Conservation (phyloP, 257 asterid genomes). For the Nyctanthes arbortristis region DNA sequence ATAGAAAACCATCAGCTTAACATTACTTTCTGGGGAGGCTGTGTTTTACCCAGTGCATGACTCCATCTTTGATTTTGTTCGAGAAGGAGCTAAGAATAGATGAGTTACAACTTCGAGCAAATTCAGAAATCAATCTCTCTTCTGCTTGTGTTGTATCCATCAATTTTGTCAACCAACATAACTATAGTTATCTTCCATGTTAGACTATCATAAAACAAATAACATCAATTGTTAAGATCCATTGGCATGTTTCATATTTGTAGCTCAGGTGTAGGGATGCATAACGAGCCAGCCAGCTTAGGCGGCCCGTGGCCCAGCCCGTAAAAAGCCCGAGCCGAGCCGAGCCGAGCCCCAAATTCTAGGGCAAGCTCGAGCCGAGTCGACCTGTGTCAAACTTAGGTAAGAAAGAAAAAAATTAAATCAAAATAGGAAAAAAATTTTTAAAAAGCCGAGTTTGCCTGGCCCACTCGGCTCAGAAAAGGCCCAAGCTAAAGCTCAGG, state of each 20-base stretch:
- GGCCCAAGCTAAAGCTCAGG: too few species aligned
- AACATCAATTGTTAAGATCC: neutral
- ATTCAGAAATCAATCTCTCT: slow-evolving; percentile 61
- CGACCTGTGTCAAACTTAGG: too few species aligned
- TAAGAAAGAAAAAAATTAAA: too few species aligned
- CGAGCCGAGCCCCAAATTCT: too few species aligned
- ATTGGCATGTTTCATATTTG: neutral
- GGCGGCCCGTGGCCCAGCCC: too few species aligned
- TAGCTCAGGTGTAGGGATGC: neutral
- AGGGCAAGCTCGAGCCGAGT: too few species aligned
- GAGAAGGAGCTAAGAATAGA: slow-evolving; percentile 16
- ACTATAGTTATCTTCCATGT: slow-evolving; percentile 86
- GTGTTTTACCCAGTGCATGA: slow-evolving; percentile 80
- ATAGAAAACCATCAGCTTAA: slow-evolving; percentile 11
- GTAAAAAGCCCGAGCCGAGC: too few species aligned
- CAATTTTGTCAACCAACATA: slow-evolving; percentile 78
- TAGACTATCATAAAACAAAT: slow-evolving; percentile 49
- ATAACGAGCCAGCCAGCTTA: too few species aligned
- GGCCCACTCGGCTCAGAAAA: too few species aligned
- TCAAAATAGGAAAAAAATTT: slow-evolving; percentile 42
- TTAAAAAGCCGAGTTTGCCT: too few species aligned
- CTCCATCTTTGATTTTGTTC: slow-evolving; percentile 31
- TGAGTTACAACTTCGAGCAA: slow-evolving; percentile 29
- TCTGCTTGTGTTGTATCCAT: slow-evolving; percentile 64
- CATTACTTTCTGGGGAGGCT: slow-evolving; percentile 75